Evolutionary conservation across 805 yeast species (phyloP).

Genomic region (Kregervanrija pseudodelftensis): DNA sequence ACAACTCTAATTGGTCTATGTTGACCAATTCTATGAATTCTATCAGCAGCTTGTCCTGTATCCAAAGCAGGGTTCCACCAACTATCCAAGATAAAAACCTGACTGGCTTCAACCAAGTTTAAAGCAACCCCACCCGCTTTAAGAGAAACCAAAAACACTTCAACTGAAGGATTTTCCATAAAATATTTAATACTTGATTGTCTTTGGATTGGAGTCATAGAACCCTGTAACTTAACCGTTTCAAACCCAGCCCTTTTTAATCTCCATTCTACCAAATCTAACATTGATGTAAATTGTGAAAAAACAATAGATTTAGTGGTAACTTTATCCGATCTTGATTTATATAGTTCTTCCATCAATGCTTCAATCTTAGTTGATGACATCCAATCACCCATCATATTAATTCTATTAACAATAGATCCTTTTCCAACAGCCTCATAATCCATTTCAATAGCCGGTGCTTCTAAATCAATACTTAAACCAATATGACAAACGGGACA

Average conservation of each 20-base stretch:
- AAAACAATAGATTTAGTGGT: constrained; percentile 95
- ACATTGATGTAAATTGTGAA: constrained; percentile 84
- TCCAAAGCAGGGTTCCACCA: constrained; percentile 99
- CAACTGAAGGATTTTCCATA: constrained; percentile 88
- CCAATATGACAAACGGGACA: constrained; percentile 98
- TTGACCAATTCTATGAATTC: constrained; percentile 97
- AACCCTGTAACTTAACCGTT: constrained; percentile 91
- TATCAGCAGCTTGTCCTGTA: constrained; percentile 91
- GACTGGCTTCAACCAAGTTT: constrained; percentile 94
- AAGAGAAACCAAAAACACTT: constrained; percentile 86
- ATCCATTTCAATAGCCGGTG: constrained; percentile 74
- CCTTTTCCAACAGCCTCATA: constrained; percentile 50
- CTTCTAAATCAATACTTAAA: constrained; percentile 80
- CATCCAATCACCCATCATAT: constrained; percentile 83
- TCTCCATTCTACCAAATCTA: constrained; percentile 95
- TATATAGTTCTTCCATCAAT: constrained; percentile 84
- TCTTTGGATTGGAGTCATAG: constrained; percentile 94
- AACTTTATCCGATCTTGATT: constrained; percentile 73
- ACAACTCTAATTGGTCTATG: constrained; percentile 90
- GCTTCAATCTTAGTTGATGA: constrained; percentile 97
- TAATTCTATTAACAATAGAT: constrained; percentile 80
- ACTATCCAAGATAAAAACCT: constrained; percentile 91
- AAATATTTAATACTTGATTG: constrained; percentile 86
- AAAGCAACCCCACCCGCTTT: constrained; percentile 99
- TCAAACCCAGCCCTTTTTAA: constrained; percentile 89